Percentiles rank a stretch among this genome's conserved stretches.
These are phyloP conservation scores for Orbilia oligospora DNA, from an alignment of 2,329 filamentous ascomycete genomes.

Conservation along the genomic window DNA sequence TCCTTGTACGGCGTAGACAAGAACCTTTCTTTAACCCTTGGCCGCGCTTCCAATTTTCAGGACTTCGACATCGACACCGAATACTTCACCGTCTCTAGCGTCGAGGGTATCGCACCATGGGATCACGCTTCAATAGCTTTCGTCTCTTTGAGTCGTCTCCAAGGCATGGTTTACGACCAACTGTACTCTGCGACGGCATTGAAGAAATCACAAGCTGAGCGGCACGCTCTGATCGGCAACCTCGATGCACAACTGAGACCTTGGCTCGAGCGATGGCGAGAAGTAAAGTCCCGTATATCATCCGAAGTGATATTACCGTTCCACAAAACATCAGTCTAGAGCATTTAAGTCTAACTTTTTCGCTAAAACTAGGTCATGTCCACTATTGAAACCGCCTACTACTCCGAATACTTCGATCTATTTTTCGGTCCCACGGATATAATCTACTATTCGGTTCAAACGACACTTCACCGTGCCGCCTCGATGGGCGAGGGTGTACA, in stretches of 20 bases:
- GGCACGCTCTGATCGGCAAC: constrained; percentile 37
- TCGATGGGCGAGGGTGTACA: constrained; percentile 57
- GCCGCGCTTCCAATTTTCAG: constrained; percentile 56
- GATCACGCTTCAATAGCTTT: constrained; percentile 50
- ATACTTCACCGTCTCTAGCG: constrained; percentile 39
- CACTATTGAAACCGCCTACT: constrained; percentile 8
- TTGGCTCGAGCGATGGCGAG: constrained; percentile 54
- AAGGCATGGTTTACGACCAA: constrained; percentile 54
- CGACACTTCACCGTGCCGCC: constrained; percentile 55
- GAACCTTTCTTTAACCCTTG: constrained; percentile 48
- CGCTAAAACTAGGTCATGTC: constrained; percentile 12
- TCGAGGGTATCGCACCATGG: constrained; percentile 43
- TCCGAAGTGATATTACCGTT: constrained; percentile 11
- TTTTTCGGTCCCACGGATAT: constrained; percentile 59
- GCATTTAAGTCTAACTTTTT: not conserved
- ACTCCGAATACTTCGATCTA: constrained; percentile 53
- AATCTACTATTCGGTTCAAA: constrained; percentile 54
- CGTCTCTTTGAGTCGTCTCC: constrained; percentile 38
- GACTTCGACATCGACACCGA: constrained; percentile 57
- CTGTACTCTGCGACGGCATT: constrained; percentile 55
- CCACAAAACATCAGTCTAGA: constrained; percentile 7
- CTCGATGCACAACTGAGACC: constrained; percentile 44
- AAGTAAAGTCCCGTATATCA: constrained; percentile 35
- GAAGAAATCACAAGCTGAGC: constrained; percentile 51
- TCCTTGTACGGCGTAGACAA: constrained; percentile 56